Evolutionary conservation across 2,329 filamentous ascomycete genomes (phyloP).

Genomic region (Leptographium galeiforme): DNA sequence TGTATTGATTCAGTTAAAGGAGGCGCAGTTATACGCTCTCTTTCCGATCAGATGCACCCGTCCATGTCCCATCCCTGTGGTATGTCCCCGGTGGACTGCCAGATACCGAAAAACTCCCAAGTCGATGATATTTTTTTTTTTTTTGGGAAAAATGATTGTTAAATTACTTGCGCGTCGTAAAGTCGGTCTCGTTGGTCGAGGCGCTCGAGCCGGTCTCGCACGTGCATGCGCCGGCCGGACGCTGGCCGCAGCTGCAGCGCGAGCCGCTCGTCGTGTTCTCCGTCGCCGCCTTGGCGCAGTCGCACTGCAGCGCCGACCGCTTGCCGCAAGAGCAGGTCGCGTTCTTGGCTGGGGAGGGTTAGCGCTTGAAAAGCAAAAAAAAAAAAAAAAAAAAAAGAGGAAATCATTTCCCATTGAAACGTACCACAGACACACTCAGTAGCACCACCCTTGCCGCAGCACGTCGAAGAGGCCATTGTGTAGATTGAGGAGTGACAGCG

Average conservation of each 20-base stretch:
- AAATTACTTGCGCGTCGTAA: conserved; percentile 53
- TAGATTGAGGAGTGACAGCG: background rate
- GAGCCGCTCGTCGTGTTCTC: conserved; percentile 66
- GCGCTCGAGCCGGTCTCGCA: conserved; percentile 61
- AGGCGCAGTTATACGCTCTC: no score
- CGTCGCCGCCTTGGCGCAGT: conserved; percentile 57
- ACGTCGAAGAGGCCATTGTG: conserved; percentile 27
- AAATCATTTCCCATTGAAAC: conserved; percentile 13
- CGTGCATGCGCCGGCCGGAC: conserved; percentile 68
- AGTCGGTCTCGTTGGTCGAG: conserved; percentile 62
- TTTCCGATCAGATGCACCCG: no score
- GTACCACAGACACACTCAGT: conserved; percentile 44
- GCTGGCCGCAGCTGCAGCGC: conserved; percentile 71
- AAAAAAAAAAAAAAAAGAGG: no score
- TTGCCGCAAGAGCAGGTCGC: conserved; percentile 82
- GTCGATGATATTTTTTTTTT: no score
- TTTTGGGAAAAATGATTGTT: no score
- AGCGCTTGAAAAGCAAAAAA: background rate
- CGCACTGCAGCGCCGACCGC: conserved; percentile 75
- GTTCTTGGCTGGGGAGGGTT: conserved; percentile 35
- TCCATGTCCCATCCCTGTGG: no score
- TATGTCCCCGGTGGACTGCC: no score
- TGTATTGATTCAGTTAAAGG: no score
- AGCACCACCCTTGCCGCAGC: conserved; percentile 39
- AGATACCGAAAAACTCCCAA: no score